Conservation (phyloP, 73 alveolate genomes). For the Symbiodinium pilosum region DNA sequence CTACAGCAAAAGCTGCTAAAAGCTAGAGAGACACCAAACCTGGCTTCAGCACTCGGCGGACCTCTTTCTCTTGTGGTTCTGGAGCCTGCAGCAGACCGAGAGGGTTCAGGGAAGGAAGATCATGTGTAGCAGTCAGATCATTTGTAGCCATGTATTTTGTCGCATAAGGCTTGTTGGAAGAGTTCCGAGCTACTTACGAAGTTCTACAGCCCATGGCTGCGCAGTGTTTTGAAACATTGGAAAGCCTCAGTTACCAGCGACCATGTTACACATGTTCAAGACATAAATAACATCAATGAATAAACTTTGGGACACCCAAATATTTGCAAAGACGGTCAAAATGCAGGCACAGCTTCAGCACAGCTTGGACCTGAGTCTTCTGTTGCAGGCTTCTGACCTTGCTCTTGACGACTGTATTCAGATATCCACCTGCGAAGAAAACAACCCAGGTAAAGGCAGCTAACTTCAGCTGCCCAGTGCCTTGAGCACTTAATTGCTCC, state of each 20-base stretch:
- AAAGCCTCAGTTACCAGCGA: too few relatives aligned
- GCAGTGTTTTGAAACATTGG: too few relatives aligned
- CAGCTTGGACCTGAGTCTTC: neutral
- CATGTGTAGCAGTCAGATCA: too few relatives aligned
- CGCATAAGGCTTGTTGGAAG: too few relatives aligned
- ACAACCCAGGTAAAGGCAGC: too few relatives aligned
- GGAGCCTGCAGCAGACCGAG: neutral
- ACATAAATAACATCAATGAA: neutral
- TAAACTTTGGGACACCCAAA: neutral
- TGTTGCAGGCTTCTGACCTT: neutral
- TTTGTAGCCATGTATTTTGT: too few relatives aligned
- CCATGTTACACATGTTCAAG: too few relatives aligned
- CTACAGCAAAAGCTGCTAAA: too few relatives aligned
- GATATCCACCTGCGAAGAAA: slow-evolving; percentile 38
- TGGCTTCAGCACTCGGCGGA: slow-evolving; percentile 34
- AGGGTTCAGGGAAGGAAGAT: too few relatives aligned
- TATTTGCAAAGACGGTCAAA: too few relatives aligned
- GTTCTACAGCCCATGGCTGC: too few relatives aligned
- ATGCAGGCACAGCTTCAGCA: neutral
- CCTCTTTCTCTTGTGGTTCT: neutral
- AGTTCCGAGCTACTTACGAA: too few relatives aligned
- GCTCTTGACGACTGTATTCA: slow-evolving; percentile 90
- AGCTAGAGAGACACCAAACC: slow-evolving; percentile 33
- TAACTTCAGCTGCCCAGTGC: neutral
- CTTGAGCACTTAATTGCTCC: slow-evolving; percentile 69